Base-by-base conservation (phyloP, 805 yeast species). In the Myxozyma sirexii region DNA sequence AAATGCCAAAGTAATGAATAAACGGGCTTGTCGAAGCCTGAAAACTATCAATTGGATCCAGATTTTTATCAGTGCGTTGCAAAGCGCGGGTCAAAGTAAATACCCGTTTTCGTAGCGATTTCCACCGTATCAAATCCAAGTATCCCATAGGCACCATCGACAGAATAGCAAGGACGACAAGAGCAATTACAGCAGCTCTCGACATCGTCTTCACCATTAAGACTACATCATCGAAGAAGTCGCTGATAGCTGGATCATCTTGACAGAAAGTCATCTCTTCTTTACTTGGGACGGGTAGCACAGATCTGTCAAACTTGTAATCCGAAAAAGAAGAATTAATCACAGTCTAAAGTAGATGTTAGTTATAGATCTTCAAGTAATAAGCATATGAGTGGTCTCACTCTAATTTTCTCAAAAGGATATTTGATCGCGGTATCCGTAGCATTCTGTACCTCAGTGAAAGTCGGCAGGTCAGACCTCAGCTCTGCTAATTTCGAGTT, bases 391-490 rank as follows among this genome's bases (percentile, higher is more conserved):
- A n/a, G n/a, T n/a, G n/a, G n/a, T 27, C 56, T 13, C 23, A 62
- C 66, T 43, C 52, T 44, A 15, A 87, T 71, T 12, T 69, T 59
- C 0, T 78, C 77, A 68, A 90, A 88, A 0, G 97, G 97, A 1
- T 66, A 68, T 2, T 80, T 73, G 7, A 93, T 79, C 41, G 84
- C 66, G 0, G 69, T 57, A 44, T 82, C 78, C 0, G 94, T 84
- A 21, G 80, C 79, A 59, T 84, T 82, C 68, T 84, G 80, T 2
- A 90, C 85, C 6, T 80, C 78, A 1, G 80, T 82, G 70, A 90
- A 90, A 61, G 83, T 81, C 0, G 96, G 96, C 0, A 87, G 74
- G 1, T 82, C 76, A 0, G 75, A 72, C 21, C 81, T 75, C 43
- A 91, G 72, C 0, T 69, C 63, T 2, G 81, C 80, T 17, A 94